These are phyloP conservation scores for Lipomyces sp. DNA, from an alignment of 805 yeast species.

Conservation along the genomic window DNA sequence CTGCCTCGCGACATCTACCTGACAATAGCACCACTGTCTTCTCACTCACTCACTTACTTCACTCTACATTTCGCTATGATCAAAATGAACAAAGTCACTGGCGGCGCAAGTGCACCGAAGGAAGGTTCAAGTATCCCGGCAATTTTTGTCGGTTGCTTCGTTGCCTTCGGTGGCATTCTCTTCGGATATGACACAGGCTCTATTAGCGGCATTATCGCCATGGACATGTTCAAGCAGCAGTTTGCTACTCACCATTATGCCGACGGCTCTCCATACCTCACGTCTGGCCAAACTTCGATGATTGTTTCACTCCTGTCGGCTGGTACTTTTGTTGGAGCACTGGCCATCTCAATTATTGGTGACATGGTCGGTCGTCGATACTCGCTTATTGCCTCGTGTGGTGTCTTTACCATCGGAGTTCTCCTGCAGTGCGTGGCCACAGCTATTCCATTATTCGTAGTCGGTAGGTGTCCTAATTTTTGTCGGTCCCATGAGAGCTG, in stretches of 20 bases:
- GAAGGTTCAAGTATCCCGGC: constrained; percentile 48
- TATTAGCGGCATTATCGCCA: constrained; percentile 75
- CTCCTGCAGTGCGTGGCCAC: constrained; percentile 66
- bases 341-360: constrained; percentile 64
- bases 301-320: constrained; percentile 78
- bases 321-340: constrained; percentile 83
- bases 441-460: constrained; percentile 58
- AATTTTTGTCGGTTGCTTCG: constrained; percentile 71
- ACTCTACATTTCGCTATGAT: not conserved
- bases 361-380: constrained; percentile 75
- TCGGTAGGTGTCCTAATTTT: constrained; percentile 29
- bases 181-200: constrained; percentile 91
- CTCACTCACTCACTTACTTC: not conserved
- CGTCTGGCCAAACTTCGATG: constrained; percentile 51
- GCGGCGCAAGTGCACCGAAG: not conserved
- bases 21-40: too few species aligned
- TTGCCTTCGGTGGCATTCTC: constrained; percentile 85
- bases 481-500: not conserved
- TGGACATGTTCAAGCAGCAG: constrained; percentile 47
- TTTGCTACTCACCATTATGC: not conserved
- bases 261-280: constrained; percentile 5
- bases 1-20: too few species aligned
- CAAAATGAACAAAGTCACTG: not conserved
- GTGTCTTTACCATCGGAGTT: constrained; percentile 73
- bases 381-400: constrained; percentile 49